Conservation (phyloP, 177 flowering plant genomes). For the Vitis hybrid region DNA sequence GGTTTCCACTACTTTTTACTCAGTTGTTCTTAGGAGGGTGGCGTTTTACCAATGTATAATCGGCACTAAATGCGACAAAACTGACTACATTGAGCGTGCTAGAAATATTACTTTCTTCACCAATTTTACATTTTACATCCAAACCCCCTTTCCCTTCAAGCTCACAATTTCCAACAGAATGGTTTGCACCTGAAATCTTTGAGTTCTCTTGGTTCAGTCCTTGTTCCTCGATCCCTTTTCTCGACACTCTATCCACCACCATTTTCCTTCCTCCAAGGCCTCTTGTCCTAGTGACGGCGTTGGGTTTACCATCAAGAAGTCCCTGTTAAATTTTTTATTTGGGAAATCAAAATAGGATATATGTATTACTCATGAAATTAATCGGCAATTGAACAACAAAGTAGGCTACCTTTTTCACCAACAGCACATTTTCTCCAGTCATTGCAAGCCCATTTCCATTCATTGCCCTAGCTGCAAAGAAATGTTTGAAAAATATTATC, state of each 20-base stretch:
- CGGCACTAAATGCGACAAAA: constrained; percentile 25
- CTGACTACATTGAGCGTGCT: neutral
- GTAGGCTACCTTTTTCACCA: constrained; percentile 7
- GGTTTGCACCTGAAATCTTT: constrained; percentile 29
- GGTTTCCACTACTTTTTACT: constrained; percentile 2
- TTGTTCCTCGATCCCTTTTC: neutral
- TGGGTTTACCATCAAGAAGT: neutral
- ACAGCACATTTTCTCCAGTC: neutral
- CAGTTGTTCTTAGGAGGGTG: constrained; percentile 28
- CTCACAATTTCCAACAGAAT: constrained; percentile 16
- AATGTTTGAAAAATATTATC: neutral
- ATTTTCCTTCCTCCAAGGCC: constrained; percentile 23
- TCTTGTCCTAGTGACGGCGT: neutral
- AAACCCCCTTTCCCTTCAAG: constrained; percentile 12
- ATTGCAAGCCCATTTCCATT: neutral
- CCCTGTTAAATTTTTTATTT: constrained; percentile 11
- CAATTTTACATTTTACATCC: constrained; percentile 6
- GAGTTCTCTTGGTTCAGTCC: neutral
- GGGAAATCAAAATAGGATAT: neutral
- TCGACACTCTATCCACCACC: neutral
- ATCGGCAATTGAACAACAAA: neutral
- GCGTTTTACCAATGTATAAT: constrained; percentile 20
- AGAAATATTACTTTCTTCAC: neutral
- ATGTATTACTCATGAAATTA: neutral
- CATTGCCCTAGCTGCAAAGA: neutral